Conservation (phyloP, 805 yeast genomes). For the Starmerella sirachaensis region DNA sequence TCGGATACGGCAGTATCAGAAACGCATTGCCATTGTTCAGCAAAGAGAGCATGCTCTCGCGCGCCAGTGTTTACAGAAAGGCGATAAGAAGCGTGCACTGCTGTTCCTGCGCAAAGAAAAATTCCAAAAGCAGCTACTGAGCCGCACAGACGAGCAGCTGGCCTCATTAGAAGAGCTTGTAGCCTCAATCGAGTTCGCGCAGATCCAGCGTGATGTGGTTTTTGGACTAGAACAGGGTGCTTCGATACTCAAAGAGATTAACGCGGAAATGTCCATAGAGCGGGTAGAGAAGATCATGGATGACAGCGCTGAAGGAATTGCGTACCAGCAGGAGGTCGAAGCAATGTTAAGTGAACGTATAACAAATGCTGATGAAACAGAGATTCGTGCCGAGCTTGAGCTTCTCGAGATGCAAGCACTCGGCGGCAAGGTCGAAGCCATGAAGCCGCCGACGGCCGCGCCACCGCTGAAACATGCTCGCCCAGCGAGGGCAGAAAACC, state of each 20-base stretch:
- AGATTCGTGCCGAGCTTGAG: slow-evolving; percentile 21
- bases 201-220: slow-evolving; percentile 74
- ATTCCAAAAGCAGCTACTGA: slow-evolving; percentile 64
- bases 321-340: slow-evolving; percentile 50
- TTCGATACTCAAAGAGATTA: slow-evolving; percentile 58
- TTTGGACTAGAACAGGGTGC: slow-evolving; percentile 75
- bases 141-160: slow-evolving; percentile 63
- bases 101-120: slow-evolving; percentile 64
- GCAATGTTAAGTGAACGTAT: slow-evolving; percentile 29
- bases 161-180: slow-evolving; percentile 66
- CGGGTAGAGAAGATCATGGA: slow-evolving; percentile 75
- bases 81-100: slow-evolving; percentile 50
- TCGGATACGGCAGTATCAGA: slow-evolving; percentile 60
- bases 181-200: slow-evolving; percentile 61
- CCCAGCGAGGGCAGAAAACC: too few species aligned
- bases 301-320: slow-evolving; percentile 67
- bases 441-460: too few species aligned
- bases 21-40: slow-evolving; percentile 45
- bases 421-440: not conserved
- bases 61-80: slow-evolving; percentile 38
- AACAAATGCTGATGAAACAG: slow-evolving; percentile 31
- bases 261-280: slow-evolving; percentile 64
- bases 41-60: slow-evolving; percentile 54
- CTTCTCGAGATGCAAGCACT: slow-evolving; percentile 15
- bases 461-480: too few species aligned